Conservation (phyloP, 2,329 filamentous ascomycete genomes). For the Chaetomium strumarium region DNA sequence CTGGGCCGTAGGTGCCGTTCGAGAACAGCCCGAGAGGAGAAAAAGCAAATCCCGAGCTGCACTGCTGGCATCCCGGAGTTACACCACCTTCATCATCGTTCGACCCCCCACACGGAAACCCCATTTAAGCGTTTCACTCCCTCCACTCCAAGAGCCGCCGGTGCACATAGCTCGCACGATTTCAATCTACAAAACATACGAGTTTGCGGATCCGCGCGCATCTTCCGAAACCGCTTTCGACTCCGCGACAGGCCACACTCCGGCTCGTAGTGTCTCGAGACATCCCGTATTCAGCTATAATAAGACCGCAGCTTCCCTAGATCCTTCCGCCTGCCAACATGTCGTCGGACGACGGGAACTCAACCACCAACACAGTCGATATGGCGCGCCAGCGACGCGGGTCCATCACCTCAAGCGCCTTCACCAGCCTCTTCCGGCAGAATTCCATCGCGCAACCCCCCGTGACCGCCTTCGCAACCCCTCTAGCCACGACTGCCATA, state of each 20-base stretch:
- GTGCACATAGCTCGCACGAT: constrained; percentile 21
- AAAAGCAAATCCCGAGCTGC: background rate
- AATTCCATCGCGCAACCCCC: constrained; percentile 43
- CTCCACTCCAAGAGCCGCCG: constrained; percentile 6
- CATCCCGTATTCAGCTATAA: constrained; percentile 11
- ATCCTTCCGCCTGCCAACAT: constrained; percentile 20
- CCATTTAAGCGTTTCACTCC: constrained; percentile 23
- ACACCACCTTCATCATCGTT: constrained; percentile 20
- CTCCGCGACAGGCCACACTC: constrained; percentile 11
- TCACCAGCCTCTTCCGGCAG: constrained; percentile 55
- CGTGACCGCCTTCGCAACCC: constrained; percentile 40
- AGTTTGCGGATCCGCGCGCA: constrained; percentile 5
- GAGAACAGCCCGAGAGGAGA: constrained; percentile 14
- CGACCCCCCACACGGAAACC: constrained; percentile 17
- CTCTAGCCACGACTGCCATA: constrained; percentile 39
- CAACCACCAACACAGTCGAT: constrained; percentile 27
- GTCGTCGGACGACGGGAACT: constrained; percentile 30
- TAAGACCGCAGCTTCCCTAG: constrained; percentile 5
- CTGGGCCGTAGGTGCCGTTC: too few species aligned
- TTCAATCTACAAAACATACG: constrained; percentile 21
- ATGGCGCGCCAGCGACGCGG: constrained; percentile 33
- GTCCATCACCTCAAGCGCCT: constrained; percentile 51
- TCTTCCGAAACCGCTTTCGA: constrained; percentile 8
- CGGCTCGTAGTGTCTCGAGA: constrained; percentile 1
- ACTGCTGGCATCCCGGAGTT: constrained; percentile 9